A percentile compares a stretch with the other conserved stretches of the same genome.
Conservation (phyloP, 805 yeast species). For the Starmerella vaccinii region DNA sequence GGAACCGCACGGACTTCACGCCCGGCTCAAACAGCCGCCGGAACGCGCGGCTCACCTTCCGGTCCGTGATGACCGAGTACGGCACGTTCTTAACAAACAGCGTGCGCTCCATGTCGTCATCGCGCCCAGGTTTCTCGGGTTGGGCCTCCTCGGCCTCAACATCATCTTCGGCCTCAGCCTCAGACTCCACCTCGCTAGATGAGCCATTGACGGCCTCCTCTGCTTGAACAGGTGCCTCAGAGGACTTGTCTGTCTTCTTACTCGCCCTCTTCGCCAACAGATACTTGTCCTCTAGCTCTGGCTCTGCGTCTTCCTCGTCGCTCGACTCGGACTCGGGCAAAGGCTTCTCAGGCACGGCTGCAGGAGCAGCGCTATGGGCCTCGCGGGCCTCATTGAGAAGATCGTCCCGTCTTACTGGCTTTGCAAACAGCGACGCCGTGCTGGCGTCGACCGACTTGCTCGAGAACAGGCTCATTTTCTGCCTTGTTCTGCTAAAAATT, state of each 20-base stretch:
- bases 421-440: constrained; percentile 13
- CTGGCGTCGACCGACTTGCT: constrained; percentile 11
- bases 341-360: not conserved
- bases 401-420: constrained; percentile 9
- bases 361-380: not conserved
- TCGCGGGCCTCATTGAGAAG: constrained; percentile 1
- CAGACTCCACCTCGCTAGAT: constrained; percentile 20
- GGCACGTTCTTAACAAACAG: constrained; percentile 85
- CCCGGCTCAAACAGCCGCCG: constrained; percentile 44
- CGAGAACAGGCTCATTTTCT: constrained; percentile 16
- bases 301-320: not conserved
- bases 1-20: constrained; percentile 58
- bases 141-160: constrained; percentile 17
- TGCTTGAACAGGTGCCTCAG: too few species aligned
- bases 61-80: constrained; percentile 51
- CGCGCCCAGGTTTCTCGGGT: too few species aligned
- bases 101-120: constrained; percentile 72
- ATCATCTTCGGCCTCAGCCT: constrained; percentile 21
- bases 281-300: not conserved
- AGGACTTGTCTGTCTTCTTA: not conserved
- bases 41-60: constrained; percentile 50
- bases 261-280: not conserved
- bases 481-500: not conserved
- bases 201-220: constrained; percentile 9
- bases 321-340: not conserved